phyloP scores from a whole-genome alignment of 116 monocot species.

The Dioscorea cayenensis region DNA sequence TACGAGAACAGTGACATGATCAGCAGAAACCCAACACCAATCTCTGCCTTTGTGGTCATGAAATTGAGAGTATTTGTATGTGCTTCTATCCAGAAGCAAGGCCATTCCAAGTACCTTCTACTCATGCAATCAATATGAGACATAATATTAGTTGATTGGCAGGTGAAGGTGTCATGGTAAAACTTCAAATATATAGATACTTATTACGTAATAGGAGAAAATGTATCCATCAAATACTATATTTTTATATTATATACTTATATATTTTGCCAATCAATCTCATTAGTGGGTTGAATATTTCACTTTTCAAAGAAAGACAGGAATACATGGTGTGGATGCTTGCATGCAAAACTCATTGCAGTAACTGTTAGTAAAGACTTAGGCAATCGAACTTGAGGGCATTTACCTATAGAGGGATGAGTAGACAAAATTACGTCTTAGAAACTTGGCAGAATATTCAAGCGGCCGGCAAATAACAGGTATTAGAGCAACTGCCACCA shows the following conservation, averaged over 20 bases:
- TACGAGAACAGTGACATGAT: slow-evolving; percentile 81
- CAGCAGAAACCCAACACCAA: slow-evolving; percentile 79
- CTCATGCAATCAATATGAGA: neutral
- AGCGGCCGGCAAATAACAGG: slow-evolving; percentile 77
- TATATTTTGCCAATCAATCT: too few species aligned
- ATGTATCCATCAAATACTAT: neutral
- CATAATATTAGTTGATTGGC: neutral
- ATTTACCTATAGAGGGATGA: slow-evolving; percentile 75
- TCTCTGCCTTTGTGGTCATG: slow-evolving; percentile 72
- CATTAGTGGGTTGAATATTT: too few species aligned
- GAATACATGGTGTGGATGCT: too few species aligned
- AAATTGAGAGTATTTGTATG: slow-evolving; percentile 54
- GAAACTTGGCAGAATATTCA: slow-evolving; percentile 62
- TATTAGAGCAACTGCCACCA: slow-evolving; percentile 72
- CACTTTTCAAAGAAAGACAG: too few species aligned
- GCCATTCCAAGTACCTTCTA: slow-evolving; percentile 68
- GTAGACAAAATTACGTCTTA: slow-evolving; percentile 62
- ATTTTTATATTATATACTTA: too few species aligned
- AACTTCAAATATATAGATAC: too few species aligned
- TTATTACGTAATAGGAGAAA: too few species aligned
- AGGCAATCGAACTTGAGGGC: neutral
- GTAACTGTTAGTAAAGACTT: too few species aligned
- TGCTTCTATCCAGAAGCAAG: slow-evolving; percentile 76
- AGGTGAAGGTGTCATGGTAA: neutral
- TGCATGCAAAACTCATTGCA: too few species aligned